A percentile compares a stretch with the other conserved stretches of the same genome.
phyloP scores from a whole-genome alignment of 805 yeast genomes.

The Suhomyces kilbournensis region DNA sequence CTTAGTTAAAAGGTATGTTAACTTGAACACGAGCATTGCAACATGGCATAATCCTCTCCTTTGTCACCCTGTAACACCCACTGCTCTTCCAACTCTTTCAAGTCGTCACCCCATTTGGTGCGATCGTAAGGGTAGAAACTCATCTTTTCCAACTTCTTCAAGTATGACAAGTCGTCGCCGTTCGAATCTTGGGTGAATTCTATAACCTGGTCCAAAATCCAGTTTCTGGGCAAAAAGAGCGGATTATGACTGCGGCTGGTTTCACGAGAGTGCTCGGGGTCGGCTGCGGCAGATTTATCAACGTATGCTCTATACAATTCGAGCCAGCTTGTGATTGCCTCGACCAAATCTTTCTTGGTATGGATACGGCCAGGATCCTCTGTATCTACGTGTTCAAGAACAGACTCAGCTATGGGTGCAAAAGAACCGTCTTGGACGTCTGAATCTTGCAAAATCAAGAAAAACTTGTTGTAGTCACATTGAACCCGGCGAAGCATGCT shows the following conservation, averaged over 20 bases:
- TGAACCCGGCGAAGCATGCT: conserved; percentile 57
- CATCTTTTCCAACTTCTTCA: conserved; percentile 69
- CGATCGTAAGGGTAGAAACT: conserved; percentile 69
- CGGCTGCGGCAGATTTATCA: conserved; percentile 34
- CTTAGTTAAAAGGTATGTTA: no score
- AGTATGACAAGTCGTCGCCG: conserved; percentile 44
- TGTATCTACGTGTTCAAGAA: conserved; percentile 17
- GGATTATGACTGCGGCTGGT: conserved; percentile 62
- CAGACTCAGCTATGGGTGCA: conserved; percentile 15
- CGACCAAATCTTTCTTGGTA: conserved; percentile 39
- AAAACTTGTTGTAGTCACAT: conserved; percentile 79
- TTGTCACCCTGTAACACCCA: conserved; percentile 54
- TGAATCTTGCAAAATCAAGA: conserved; percentile 56
- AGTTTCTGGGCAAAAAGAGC: conserved; percentile 73
- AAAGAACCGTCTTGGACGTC: conserved; percentile 14
- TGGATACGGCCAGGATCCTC: conserved; percentile 17
- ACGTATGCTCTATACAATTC: conserved; percentile 45
- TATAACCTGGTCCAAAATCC: conserved; percentile 85
- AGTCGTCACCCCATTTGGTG: conserved; percentile 62
- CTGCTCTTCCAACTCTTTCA: conserved; percentile 53
- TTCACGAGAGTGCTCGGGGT: conserved; percentile 13
- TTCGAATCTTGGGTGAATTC: conserved; percentile 51
- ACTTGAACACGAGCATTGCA: conserved; percentile 72
- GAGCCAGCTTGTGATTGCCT: conserved; percentile 52
- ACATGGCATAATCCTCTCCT: conserved; percentile 55